phyloP scores from a whole-genome alignment of 1,139 yeast species.

The Yamadazyma dendronema region DNA sequence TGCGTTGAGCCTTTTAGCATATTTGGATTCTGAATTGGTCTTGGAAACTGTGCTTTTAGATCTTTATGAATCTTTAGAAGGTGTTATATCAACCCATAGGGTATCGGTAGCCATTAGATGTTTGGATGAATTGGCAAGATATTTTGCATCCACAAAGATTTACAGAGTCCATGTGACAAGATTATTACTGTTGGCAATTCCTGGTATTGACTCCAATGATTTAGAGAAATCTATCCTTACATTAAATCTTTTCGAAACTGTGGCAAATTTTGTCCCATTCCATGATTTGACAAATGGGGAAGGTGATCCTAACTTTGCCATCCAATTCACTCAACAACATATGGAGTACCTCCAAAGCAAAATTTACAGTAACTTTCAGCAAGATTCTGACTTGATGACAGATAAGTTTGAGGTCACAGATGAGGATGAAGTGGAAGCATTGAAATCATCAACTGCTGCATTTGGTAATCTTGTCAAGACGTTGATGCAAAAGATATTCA shows the following conservation, averaged over 20 bases:
- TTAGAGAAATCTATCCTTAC: constrained; percentile 70
- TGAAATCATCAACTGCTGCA: constrained; percentile 71
- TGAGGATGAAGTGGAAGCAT: constrained; percentile 52
- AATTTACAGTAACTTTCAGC: constrained; percentile 20
- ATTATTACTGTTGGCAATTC: constrained; percentile 63
- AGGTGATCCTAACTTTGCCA: constrained; percentile 57
- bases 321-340: constrained; percentile 71
- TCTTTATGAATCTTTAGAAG: constrained; percentile 78
- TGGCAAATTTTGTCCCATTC: constrained; percentile 74
- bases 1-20: constrained; percentile 63
- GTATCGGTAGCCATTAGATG: constrained; percentile 71
- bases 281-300: constrained; percentile 46
- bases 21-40: constrained; percentile 58
- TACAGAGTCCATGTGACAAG: constrained; percentile 80
- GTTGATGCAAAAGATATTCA: constrained; percentile 60
- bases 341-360: constrained; percentile 45
- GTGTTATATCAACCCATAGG: constrained; percentile 81
- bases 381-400: constrained; percentile 3
- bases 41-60: constrained; percentile 69
- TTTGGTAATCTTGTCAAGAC: constrained; percentile 61
- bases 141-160: constrained; percentile 61
- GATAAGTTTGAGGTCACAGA: constrained; percentile 31
- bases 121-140: constrained; percentile 64
- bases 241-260: constrained; percentile 66
- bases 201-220: constrained; percentile 90